Conservation (phyloP, 2,329 filamentous ascomycete genomes). For the Sphaerulina vaccinii region DNA sequence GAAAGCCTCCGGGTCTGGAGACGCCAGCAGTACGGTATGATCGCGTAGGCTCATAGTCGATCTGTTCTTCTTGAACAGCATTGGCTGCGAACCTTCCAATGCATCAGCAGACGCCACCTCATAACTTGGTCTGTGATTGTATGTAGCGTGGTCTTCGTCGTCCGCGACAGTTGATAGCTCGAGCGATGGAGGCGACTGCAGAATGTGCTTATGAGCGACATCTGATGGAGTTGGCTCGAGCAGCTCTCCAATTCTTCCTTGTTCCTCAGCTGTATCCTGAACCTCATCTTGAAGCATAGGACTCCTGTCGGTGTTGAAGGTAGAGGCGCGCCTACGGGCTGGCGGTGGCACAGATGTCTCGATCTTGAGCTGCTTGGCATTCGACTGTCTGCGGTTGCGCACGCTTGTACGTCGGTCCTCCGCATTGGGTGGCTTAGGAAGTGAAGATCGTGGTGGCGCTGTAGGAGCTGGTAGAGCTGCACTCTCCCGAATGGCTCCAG, state of each 20-base stretch:
- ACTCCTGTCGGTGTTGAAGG: conserved; percentile 32
- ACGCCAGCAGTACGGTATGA: conserved; percentile 67
- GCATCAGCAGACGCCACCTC: conserved; percentile 31
- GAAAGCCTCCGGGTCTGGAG: conserved; percentile 59
- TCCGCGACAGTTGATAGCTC: conserved; percentile 27
- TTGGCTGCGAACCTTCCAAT: conserved; percentile 25
- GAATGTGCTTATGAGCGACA: conserved; percentile 29
- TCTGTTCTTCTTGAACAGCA: conserved; percentile 49
- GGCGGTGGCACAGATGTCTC: conserved; percentile 60
- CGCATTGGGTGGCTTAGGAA: conserved; percentile 27
- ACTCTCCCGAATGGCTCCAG: conserved; percentile 15
- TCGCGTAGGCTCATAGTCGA: conserved; percentile 64
- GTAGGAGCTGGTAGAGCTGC: conserved; percentile 35
- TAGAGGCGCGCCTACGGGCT: conserved; percentile 33
- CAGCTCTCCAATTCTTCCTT: conserved; percentile 21
- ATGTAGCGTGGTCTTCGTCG: conserved; percentile 14
- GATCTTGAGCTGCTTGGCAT: conserved; percentile 81
- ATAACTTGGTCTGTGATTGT: conserved; percentile 24
- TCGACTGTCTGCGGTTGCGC: conserved; percentile 73
- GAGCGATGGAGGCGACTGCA: conserved; percentile 35
- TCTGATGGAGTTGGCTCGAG: conserved; percentile 28
- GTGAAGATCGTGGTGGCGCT: conserved; percentile 28
- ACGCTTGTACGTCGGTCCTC: conserved; percentile 29
- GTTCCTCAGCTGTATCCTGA: conserved; percentile 19
- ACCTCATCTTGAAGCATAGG: conserved; percentile 24